phyloP scores from a whole-genome alignment of 805 yeast species.

The Wickerhamiella sergipiensis region DNA sequence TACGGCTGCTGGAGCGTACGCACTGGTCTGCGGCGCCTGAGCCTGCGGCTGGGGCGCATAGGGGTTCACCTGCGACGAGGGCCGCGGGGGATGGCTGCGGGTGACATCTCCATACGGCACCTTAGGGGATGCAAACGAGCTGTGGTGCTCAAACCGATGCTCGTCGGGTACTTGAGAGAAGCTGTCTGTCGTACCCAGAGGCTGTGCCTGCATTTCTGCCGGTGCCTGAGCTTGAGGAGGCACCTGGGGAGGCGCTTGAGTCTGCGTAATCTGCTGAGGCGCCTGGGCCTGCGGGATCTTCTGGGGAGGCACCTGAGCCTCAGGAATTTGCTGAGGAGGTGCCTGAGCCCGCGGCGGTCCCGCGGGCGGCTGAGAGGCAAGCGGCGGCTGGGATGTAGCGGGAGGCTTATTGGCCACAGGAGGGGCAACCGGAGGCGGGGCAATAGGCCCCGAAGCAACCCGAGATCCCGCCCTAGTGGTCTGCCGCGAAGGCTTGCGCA shows the following conservation, averaged over 20 bases:
- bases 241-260: not conserved
- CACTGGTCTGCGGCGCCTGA: not conserved
- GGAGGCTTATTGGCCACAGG: too few species aligned
- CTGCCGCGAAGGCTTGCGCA: slow-evolving; percentile 1
- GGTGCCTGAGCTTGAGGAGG: slow-evolving; percentile 1
- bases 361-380: not conserved
- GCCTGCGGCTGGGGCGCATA: not conserved
- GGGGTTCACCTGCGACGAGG: not conserved
- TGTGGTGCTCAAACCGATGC: not conserved
- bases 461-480: not conserved
- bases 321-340: slow-evolving; percentile 4
- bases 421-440: not conserved
- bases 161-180: not conserved
- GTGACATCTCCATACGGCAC: too few species aligned
- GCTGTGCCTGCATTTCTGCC: too few species aligned
- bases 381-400: not conserved
- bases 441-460: not conserved
- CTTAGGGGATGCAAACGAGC: not conserved
- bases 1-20: too few species aligned
- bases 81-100: not conserved
- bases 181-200: too few species aligned
- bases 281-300: not conserved
- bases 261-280: not conserved
- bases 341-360: slow-evolving; percentile 3
- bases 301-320: not conserved